A percentile compares a stretch with the other conserved stretches of the same genome.
Conservation (phyloP, 2,329 filamentous ascomycete genomes). For the Neonectria sp. region DNA sequence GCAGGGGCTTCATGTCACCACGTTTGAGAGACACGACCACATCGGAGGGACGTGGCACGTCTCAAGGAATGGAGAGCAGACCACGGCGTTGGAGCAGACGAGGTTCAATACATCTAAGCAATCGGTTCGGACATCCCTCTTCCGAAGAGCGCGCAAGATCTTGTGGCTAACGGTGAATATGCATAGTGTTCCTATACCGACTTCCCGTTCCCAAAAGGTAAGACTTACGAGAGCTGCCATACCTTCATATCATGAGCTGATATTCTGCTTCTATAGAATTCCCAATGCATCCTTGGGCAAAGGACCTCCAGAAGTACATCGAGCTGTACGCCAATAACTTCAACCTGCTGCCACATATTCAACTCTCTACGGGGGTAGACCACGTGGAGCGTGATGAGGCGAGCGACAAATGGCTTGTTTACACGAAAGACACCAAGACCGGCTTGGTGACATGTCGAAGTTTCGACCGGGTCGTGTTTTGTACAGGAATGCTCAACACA, state of each 20-base stretch:
- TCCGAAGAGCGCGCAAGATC: neutral
- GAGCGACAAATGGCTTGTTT: conserved; percentile 48
- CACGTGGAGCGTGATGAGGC: conserved; percentile 47
- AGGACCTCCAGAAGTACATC: conserved; percentile 50
- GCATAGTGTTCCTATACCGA: conserved; percentile 51
- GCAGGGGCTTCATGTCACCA: conserved; percentile 59
- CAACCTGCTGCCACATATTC: conserved; percentile 45
- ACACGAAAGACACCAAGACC: conserved; percentile 44
- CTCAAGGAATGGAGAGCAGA: conserved; percentile 52
- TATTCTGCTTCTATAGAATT: conserved; percentile 30
- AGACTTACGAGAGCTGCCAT: neutral
- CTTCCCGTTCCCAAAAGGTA: conserved; percentile 52
- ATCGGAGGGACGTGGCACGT: conserved; percentile 61
- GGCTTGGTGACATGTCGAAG: conserved; percentile 32
- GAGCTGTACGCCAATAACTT: conserved; percentile 53
- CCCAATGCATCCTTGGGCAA: conserved; percentile 45
- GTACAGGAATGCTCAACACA: conserved; percentile 51
- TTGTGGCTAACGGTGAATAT: conserved; percentile 17
- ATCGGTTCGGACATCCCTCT: conserved; percentile 38
- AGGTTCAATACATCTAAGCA: conserved; percentile 51
- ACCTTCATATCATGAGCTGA: neutral
- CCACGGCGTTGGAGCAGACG: conserved; percentile 52
- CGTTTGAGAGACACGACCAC: conserved; percentile 57
- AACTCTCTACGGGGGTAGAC: conserved; percentile 47
- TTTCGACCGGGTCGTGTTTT: conserved; percentile 57